phyloP scores from a whole-genome alignment of 345 rosid species.

The Mallotus nudiflorus region DNA sequence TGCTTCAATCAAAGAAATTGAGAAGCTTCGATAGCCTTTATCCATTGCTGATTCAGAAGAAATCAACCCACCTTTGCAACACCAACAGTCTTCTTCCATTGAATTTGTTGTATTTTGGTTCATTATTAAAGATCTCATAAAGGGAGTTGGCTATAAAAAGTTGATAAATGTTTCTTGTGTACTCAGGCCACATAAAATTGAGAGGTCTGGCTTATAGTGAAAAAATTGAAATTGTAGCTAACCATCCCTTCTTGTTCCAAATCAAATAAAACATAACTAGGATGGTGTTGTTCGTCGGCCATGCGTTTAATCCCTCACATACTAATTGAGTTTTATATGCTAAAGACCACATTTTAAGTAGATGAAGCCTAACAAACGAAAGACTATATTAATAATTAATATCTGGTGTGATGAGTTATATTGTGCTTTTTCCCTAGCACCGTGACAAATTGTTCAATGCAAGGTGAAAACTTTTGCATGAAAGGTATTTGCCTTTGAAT shows the following conservation, averaged over 20 bases:
- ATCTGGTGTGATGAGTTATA: neutral
- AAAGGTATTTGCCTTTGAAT: neutral
- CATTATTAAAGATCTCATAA: too few relatives aligned
- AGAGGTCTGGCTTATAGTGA: constrained; percentile 6
- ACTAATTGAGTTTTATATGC: constrained; percentile 17
- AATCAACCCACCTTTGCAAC: too few relatives aligned
- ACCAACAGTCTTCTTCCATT: too few relatives aligned
- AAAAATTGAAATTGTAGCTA: constrained; percentile 58
- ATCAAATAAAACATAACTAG: constrained; percentile 61
- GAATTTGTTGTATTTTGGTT: too few relatives aligned
- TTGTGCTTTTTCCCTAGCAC: neutral
- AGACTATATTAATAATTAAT: neutral
- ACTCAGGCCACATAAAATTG: too few relatives aligned
- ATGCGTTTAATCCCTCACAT: constrained; percentile 46
- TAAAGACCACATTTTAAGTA: constrained; percentile 12
- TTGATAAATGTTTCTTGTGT: too few relatives aligned
- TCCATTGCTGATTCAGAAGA: too few relatives aligned
- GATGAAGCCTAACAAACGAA: constrained; percentile 6
- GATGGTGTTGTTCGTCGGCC: constrained; percentile 57
- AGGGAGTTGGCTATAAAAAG: too few relatives aligned
- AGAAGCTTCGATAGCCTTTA: too few relatives aligned
- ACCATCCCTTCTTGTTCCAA: constrained; percentile 66
- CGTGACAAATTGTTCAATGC: neutral
- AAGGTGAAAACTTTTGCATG: neutral
- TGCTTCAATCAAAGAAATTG: too few relatives aligned